Evolutionary conservation across 805 yeast species (phyloP), one percentile per base, ranked within the genome.

Genomic region (Lipomyces yamadae): DNA sequence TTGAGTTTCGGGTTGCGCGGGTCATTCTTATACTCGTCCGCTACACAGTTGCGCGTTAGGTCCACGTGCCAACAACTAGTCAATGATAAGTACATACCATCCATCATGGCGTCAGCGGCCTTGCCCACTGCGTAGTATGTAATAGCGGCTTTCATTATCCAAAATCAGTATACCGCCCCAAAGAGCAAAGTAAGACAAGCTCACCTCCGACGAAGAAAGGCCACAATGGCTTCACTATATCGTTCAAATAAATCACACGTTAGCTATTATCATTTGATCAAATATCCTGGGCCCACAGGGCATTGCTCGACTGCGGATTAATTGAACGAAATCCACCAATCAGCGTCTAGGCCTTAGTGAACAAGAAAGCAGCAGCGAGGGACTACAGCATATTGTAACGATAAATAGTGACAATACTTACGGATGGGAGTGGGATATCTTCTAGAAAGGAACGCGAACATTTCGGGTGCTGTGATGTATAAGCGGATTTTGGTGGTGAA

Each of bases 1-100:
- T 69, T 65, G 53, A 91, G 90, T 83, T 96, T 89, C 81, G 97
- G 97, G 83, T 91, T 90, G 86, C 97, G 89, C 83, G 97, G 97
- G 82, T 91, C 97, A 79, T 91, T 91, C 82, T 90, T 88, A 83
- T 88, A 91, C 81, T 91, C 96, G 72, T 84, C 85, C 69, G 75
- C 74, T 71, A 18, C 10, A 58, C 33, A 35, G 24, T 24, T 24
- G 33, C 15, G 24, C n/a, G 55, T 29, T 32, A 52, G 55, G 11
- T 15, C 24, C 34, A 11, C 5, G 7, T n/a, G 1, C 10, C 24
- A n/a, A 24, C 39, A 32, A 57, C 1, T 57, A 18, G 55, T 11
- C 11, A 35, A 30, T 58, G 3, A 34, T 57, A 62, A 37, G 30
- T 4, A 71, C 75, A 30, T 70, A 65, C 94, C 83, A 83, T 88